A percentile compares a stretch with the other conserved stretches of the same genome.
Evolutionary conservation across 2,329 filamentous ascomycete species (phyloP).

Genomic region (Cladosporium oxysporum): DNA sequence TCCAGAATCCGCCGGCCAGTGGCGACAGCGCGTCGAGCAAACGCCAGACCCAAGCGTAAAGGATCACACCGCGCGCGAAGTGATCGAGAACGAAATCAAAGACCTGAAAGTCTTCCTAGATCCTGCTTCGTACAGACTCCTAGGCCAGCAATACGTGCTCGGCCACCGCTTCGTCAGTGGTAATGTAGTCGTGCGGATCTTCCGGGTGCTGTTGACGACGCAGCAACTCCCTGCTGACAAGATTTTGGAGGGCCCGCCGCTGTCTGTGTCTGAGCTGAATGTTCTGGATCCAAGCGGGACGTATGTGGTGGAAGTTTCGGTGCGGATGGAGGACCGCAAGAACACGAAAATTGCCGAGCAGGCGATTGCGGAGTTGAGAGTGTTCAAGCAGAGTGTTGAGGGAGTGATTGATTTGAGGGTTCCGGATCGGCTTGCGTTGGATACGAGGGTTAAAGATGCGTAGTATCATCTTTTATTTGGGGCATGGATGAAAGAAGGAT

Average conservation of each 20-base stretch:
- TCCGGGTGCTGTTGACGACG: conserved; percentile 48
- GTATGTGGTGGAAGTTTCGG: conserved; percentile 60
- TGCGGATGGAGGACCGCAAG: conserved; percentile 57
- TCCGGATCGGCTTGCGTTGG: conserved; percentile 60
- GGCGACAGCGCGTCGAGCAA: conserved; percentile 32
- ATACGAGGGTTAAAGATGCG: conserved; percentile 55
- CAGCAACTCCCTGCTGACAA: conserved; percentile 18
- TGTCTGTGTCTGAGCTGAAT: conserved; percentile 45
- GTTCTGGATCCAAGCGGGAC: conserved; percentile 58
- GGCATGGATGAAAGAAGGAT: background rate
- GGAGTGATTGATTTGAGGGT: conserved; percentile 58
- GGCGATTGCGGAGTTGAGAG: conserved; percentile 55
- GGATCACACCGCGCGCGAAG: conserved; percentile 55
- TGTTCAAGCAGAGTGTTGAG: conserved; percentile 57
- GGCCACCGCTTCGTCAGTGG: conserved; percentile 60
- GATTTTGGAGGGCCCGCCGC: conserved; percentile 40
- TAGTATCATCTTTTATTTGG: background rate
- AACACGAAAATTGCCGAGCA: conserved; percentile 56
- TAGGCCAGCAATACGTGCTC: conserved; percentile 57
- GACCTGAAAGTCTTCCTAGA: conserved; percentile 44
- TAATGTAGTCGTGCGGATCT: conserved; percentile 59
- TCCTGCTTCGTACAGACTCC: conserved; percentile 27
- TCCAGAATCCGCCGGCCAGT: conserved; percentile 23
- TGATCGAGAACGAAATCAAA: conserved; percentile 50
- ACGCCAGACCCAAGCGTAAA: conserved; percentile 53